Evolutionary conservation across 345 rosid genomes (phyloP).

Genomic region (Draba incana): DNA sequence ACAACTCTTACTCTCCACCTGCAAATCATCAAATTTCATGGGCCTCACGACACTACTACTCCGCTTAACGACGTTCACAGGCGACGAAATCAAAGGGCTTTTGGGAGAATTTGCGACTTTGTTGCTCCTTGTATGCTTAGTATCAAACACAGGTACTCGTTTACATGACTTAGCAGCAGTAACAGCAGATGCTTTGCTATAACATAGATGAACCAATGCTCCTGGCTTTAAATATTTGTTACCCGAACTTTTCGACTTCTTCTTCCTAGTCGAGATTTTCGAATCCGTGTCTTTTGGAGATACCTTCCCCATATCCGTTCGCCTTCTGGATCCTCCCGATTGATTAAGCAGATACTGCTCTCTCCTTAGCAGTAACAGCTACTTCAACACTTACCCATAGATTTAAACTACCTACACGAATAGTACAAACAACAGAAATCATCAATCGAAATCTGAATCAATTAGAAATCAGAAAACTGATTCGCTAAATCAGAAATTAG

Average conservation of each 20-base stretch:
- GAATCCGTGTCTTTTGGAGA: slow-evolving; percentile 58
- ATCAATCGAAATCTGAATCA: slow-evolving; percentile 24
- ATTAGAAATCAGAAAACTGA: neutral
- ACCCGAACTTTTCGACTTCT: slow-evolving; percentile 56
- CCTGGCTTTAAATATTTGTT: slow-evolving; percentile 81
- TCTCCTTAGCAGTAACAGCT: slow-evolving; percentile 12
- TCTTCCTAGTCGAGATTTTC: slow-evolving; percentile 54
- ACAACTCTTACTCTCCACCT: slow-evolving; percentile 44
- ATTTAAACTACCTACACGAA: neutral
- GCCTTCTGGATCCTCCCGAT: neutral
- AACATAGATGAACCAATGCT: slow-evolving; percentile 74
- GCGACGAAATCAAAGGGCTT: slow-evolving; percentile 63
- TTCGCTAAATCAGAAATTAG: neutral
- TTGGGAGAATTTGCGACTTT: slow-evolving; percentile 42
- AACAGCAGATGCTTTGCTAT: slow-evolving; percentile 49
- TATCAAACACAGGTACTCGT: slow-evolving; percentile 56
- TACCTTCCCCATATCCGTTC: slow-evolving; percentile 64
- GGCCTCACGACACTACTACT: slow-evolving; percentile 48
- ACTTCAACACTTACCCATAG: neutral
- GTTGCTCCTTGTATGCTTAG: slow-evolving; percentile 46
- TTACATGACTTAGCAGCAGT: slow-evolving; percentile 60
- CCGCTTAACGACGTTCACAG: slow-evolving; percentile 57
- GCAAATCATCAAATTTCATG: slow-evolving; percentile 35
- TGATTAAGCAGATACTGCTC: neutral
- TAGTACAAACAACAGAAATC: slow-evolving; percentile 5